Base-by-base conservation (phyloP, 768 basidiomycete genomes). In the Serendipita indica region DNA sequence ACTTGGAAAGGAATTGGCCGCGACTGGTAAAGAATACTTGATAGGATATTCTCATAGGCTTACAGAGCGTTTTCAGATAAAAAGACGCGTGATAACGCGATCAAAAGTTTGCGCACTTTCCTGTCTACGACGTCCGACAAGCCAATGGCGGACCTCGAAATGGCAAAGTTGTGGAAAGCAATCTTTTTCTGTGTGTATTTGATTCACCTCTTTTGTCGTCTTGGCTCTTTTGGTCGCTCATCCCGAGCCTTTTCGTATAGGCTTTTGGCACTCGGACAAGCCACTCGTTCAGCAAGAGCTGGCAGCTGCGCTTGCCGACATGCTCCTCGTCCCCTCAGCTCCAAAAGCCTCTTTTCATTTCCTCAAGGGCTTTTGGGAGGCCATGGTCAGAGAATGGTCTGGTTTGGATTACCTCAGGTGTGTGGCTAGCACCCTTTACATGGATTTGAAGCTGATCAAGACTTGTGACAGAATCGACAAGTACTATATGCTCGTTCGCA, bases 221-320 rank as follows among this genome's bases (percentile, higher is more conserved):
- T 28, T 37, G 0, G 28, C 2, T 3, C 37, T 14, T 39, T 14
- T 35, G 54, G 20, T 58, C 43, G 30, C 27, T 20, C n/a, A 14
- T 60, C 12, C 33, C n/a, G n/a, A n/a, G n/a, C n/a, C n/a, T n/a
- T 3, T 62, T 54, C 43, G 3, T 13, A 6, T 63, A 96, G 93
- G 94, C 68, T 98, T 92, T 72, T 99, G 94, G 93, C 97, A 97
- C 92, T 97, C 93, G 7, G 94, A 99, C 72, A 99, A 98, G 68
- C 93, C 93, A 3, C 77, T 93, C 6, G 87, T 97, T 5, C 94
- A 98, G 68, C 94, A 98, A 68, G 84, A 83, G 13, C 77, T 99
- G 14, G 90, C 94, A 0, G 74, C 77, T 14, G 88, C 92, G 64
- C 72, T 99, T 35, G 86, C 94, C 16, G 82, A 89, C 63, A 74